Conservation (phyloP, 257 asterid genomes). For the Gentiana macrophylla region DNA sequence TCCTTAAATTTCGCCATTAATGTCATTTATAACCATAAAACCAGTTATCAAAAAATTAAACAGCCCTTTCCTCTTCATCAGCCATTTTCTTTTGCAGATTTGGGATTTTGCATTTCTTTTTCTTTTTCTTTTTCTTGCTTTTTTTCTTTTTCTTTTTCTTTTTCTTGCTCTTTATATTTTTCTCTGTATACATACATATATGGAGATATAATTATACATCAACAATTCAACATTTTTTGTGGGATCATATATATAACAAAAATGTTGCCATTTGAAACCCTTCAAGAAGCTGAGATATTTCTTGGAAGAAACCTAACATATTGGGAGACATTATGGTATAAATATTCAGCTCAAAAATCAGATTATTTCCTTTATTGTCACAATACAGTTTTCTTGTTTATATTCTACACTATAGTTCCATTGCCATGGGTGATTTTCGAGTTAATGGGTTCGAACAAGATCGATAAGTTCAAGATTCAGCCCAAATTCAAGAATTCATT, state of each 20-base stretch:
- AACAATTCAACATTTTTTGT: neutral
- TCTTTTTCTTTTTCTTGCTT: neutral
- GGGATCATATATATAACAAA: neutral
- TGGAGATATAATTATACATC: neutral
- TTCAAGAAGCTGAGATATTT: constrained; percentile 40
- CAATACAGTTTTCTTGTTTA: constrained; percentile 47
- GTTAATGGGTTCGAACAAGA: constrained; percentile 29
- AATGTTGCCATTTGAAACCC: constrained; percentile 46
- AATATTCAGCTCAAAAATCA: constrained; percentile 44
- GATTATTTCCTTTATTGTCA: constrained; percentile 49
- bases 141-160: neutral
- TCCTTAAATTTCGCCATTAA: constrained; percentile 7
- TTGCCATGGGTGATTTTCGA: constrained; percentile 43
- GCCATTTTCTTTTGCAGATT: neutral
- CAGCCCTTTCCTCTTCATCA: neutral
- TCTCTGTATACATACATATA: neutral
- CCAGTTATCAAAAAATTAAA: too few species aligned
- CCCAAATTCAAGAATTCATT: constrained; percentile 39
- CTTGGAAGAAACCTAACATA: constrained; percentile 50
- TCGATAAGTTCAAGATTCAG: constrained; percentile 50
- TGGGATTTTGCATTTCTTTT: neutral
- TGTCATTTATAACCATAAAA: too few species aligned
- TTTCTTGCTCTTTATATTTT: constrained; percentile 16
- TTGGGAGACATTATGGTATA: constrained; percentile 52
- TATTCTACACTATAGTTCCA: constrained; percentile 50